Evolutionary conservation across 305 asterid species (phyloP).

Genomic region (Plantago coronopus): DNA sequence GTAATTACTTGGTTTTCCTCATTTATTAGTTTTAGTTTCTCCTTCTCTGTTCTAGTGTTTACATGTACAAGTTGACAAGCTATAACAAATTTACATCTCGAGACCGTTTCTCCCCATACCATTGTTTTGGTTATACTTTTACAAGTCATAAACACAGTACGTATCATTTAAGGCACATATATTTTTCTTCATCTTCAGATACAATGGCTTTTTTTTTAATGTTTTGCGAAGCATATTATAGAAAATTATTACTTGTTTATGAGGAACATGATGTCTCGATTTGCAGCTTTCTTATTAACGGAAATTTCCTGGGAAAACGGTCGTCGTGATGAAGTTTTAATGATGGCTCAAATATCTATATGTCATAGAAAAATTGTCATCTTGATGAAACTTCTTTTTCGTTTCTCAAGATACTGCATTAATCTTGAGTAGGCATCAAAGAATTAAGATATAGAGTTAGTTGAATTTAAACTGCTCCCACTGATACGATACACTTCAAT

Average conservation of each 20-base stretch:
- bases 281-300: neutral
- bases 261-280: neutral
- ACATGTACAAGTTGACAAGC: neutral
- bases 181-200: too few species aligned
- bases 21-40: neutral
- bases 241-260: neutral
- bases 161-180: too few species aligned
- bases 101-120: neutral
- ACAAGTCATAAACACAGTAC: too few species aligned
- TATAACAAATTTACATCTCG: neutral
- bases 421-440: too few species aligned
- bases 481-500: neutral
- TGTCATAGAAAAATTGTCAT: neutral
- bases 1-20: slow-evolving; percentile 30
- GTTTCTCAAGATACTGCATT: neutral
- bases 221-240: neutral
- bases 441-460: too few species aligned
- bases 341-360: neutral
- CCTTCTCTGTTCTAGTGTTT: slow-evolving; percentile 8
- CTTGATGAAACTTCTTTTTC: neutral
- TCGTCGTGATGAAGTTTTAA: neutral
- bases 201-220: neutral
- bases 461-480: neutral
- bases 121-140: neutral
- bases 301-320: neutral